A percentile compares a stretch with the other conserved stretches of the same genome.
Conservation (phyloP, 345 rosid species). For the Salix viminalis region DNA sequence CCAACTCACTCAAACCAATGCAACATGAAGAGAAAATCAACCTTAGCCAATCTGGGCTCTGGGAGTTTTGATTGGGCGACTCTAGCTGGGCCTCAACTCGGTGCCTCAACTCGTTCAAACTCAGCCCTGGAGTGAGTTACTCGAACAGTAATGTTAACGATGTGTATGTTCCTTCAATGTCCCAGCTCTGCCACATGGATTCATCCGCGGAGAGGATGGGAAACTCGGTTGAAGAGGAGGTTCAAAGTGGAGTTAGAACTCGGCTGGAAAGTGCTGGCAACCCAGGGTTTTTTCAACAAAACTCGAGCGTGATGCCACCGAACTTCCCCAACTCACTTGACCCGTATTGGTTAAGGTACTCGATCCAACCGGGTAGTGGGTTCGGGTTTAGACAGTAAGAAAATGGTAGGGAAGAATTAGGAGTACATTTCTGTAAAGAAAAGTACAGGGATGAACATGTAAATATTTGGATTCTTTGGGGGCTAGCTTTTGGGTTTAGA, state of each 20-base stretch:
- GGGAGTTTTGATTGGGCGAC: constrained; percentile 78
- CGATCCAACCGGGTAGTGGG: constrained; percentile 39
- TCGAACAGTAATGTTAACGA: constrained; percentile 12
- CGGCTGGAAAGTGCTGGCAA: constrained; percentile 20
- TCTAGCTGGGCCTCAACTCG: constrained; percentile 48
- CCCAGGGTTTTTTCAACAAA: constrained; percentile 24
- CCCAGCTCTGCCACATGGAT: constrained; percentile 24
- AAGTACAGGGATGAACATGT: constrained; percentile 16
- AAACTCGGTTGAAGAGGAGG: constrained; percentile 52
- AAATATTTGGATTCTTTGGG: constrained; percentile 39
- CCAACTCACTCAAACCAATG: constrained; percentile 44
- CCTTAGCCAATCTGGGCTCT: constrained; percentile 27
- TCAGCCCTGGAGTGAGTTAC: constrained; percentile 36
- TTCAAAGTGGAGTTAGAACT: constrained; percentile 55
- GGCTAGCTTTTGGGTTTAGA: constrained; percentile 19
- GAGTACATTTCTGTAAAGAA: constrained; percentile 4
- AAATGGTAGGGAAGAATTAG: background rate
- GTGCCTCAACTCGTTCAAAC: constrained; percentile 41
- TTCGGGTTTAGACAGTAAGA: constrained; percentile 52
- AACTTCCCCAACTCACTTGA: constrained; percentile 38
- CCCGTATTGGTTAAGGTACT: constrained; percentile 49
- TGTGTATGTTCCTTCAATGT: constrained; percentile 33
- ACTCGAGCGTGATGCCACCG: constrained; percentile 36
- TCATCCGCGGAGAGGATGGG: constrained; percentile 3
- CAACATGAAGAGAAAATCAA: constrained; percentile 47